phyloP scores from a whole-genome alignment of 306 rosid species.

The Prunus armeniaca region DNA sequence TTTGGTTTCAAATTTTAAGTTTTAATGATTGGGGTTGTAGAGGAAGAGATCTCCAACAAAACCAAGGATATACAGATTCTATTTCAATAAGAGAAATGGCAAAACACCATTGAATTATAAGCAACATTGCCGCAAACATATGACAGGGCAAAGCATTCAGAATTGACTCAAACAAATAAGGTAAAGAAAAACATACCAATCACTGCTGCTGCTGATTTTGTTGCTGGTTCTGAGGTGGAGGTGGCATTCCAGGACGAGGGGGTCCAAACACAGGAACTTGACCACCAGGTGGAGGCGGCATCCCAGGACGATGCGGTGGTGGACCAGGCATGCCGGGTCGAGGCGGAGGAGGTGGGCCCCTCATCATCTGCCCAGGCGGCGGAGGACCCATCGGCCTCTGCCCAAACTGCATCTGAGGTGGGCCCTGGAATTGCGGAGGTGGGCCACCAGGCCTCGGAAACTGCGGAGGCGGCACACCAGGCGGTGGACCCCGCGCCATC shows the following conservation, averaged over 20 bases:
- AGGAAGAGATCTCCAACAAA: no score
- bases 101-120: no score
- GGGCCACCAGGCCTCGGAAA: slow-evolving; percentile 73
- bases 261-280: slow-evolving; percentile 78
- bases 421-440: slow-evolving; percentile 46
- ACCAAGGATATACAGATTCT: no score
- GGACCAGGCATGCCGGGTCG: slow-evolving; percentile 89
- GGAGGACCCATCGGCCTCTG: slow-evolving; percentile 99
- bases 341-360: slow-evolving; percentile 90
- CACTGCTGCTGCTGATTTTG: slow-evolving; percentile 12
- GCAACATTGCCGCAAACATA: neutral
- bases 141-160: neutral
- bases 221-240: slow-evolving; percentile 22
- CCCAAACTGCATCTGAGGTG: slow-evolving; percentile 73
- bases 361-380: slow-evolving; percentile 90
- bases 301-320: slow-evolving; percentile 82
- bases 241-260: slow-evolving; percentile 45
- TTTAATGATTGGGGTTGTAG: no score
- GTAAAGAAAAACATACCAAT: slow-evolving; percentile 1
- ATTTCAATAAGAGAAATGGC: no score
- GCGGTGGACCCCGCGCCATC: slow-evolving; percentile 65
- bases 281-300: slow-evolving; percentile 94
- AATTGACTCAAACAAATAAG: neutral
- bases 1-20: no score
- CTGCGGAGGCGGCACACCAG: slow-evolving; percentile 65